Percentiles rank a stretch among this genome's conserved stretches.
These are phyloP conservation scores for Stenocarpella maydis DNA, from an alignment of 2,329 filamentous ascomycete species.

Conservation along the genomic window DNA sequence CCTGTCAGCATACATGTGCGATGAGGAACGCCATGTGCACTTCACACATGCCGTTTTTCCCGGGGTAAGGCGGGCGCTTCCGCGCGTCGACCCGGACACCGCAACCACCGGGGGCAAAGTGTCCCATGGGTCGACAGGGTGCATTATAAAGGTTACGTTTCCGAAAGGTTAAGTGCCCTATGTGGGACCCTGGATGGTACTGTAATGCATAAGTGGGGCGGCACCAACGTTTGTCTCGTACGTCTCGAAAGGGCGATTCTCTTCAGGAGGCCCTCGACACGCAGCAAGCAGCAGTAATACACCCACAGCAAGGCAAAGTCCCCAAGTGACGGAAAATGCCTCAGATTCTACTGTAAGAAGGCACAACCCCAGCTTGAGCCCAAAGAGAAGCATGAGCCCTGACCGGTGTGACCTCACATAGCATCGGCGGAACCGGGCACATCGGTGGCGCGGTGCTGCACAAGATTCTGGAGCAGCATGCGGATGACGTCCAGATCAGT, in stretches of 20 bases:
- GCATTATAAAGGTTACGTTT: not conserved
- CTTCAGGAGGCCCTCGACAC: not conserved
- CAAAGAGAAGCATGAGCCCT: not conserved
- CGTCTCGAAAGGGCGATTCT: not conserved
- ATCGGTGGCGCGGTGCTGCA: constrained; percentile 38
- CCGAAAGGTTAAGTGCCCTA: constrained; percentile 1
- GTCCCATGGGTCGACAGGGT: constrained; percentile 11
- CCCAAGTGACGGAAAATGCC: not conserved
- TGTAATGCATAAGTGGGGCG: constrained; percentile 21
- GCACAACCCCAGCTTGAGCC: not conserved
- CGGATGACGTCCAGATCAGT: constrained; percentile 29
- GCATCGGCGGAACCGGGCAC: constrained; percentile 42
- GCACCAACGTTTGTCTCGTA: not conserved
- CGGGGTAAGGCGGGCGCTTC: not conserved
- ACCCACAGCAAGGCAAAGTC: too few relatives aligned
- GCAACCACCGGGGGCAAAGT: not conserved
- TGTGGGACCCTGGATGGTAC: constrained; percentile 12
- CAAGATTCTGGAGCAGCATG: constrained; percentile 31
- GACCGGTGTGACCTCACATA: constrained; percentile 37
- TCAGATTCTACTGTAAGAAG: constrained; percentile 19
- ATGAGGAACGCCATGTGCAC: not conserved
- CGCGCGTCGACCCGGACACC: not conserved
- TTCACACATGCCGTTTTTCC: not conserved
- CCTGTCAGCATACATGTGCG: not conserved
- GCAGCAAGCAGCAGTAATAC: not conserved